A percentile compares a stretch with the other conserved stretches of the same genome.
Evolutionary conservation across 2,329 filamentous ascomycete genomes (phyloP).

Genomic region (Fusarium sp.): DNA sequence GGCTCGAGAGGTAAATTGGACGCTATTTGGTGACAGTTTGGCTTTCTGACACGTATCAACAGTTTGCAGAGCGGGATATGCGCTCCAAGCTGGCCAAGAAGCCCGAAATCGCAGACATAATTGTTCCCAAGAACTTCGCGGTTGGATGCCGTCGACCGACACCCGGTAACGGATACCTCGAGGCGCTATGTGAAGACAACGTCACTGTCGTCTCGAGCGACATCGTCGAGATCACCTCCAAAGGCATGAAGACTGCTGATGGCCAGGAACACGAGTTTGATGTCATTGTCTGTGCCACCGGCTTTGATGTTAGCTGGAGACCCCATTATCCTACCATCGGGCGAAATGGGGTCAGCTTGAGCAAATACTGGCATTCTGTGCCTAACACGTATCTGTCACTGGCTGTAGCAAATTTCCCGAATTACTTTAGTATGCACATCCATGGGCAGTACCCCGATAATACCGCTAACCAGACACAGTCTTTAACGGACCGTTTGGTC

Average conservation of each 20-base stretch:
- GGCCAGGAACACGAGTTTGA: slow-evolving; percentile 16
- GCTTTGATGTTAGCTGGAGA: slow-evolving; percentile 32
- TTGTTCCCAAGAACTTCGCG: slow-evolving; percentile 37
- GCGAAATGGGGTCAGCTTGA: not conserved
- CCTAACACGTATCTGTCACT: slow-evolving; percentile 34
- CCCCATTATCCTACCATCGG: slow-evolving; percentile 10
- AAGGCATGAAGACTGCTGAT: slow-evolving; percentile 40
- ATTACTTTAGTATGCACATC: slow-evolving; percentile 37
- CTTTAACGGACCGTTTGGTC: slow-evolving; percentile 48
- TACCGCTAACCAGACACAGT: slow-evolving; percentile 14
- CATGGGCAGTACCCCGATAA: no score
- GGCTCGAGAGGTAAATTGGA: no score
- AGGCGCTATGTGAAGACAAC: slow-evolving; percentile 37
- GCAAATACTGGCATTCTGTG: slow-evolving; percentile 17
- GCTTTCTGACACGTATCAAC: no score
- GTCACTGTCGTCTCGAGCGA: slow-evolving; percentile 16
- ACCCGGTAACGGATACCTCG: slow-evolving; percentile 44
- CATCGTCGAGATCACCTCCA: slow-evolving; percentile 27
- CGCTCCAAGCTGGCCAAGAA: slow-evolving; percentile 16
- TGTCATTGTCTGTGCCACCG: slow-evolving; percentile 32
- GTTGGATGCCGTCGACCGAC: slow-evolving; percentile 46
- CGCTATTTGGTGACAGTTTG: no score
- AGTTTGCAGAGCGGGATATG: slow-evolving; percentile 37
- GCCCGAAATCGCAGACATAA: slow-evolving; percentile 21
- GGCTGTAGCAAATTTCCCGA: slow-evolving; percentile 45